Percentiles rank a stretch among this genome's conserved stretches.
Conservation (phyloP, 1,284 basidiomycete genomes). For the Ganoderma boninense region DNA sequence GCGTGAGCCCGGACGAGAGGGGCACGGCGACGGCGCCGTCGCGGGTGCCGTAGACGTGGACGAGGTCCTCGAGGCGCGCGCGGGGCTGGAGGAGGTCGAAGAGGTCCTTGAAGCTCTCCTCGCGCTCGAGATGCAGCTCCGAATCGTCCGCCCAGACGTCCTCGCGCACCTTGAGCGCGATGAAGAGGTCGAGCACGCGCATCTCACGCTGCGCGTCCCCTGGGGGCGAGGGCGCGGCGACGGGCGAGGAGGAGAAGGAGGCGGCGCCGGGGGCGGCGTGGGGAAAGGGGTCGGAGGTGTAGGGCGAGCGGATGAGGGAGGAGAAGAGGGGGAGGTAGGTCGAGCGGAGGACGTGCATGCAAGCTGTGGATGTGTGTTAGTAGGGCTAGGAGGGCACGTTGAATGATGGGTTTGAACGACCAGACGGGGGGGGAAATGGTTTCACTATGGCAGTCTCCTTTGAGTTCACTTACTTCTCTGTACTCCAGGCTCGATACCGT, state of each 20-base stretch:
- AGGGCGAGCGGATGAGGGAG: slow-evolving; percentile 67
- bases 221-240: slow-evolving; percentile 35
- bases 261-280: slow-evolving; percentile 56
- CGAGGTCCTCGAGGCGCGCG: slow-evolving; percentile 74
- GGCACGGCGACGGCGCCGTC: slow-evolving; percentile 54
- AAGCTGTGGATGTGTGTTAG: slow-evolving; percentile 53
- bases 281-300: slow-evolving; percentile 81
- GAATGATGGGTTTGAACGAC: not conserved
- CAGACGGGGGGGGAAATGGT: not conserved
- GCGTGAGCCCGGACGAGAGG: slow-evolving; percentile 22
- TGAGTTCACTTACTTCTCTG: not conserved
- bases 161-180: slow-evolving; percentile 78
- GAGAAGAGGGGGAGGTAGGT: slow-evolving; percentile 73
- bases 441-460: not conserved
- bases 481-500: not conserved
- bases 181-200: slow-evolving; percentile 75
- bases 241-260: slow-evolving; percentile 70
- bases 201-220: slow-evolving; percentile 70
- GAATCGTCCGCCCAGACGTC: slow-evolving; percentile 77
- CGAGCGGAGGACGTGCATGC: slow-evolving; percentile 81
- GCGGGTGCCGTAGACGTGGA: slow-evolving; percentile 64
- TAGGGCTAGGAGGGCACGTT: not conserved
- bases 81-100: slow-evolving; percentile 80
- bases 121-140: slow-evolving; percentile 74
- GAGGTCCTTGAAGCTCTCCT: slow-evolving; percentile 77